Base-by-base conservation (phyloP, 2,329 filamentous ascomycete species). In the Alternaria triticimaculans region DNA sequence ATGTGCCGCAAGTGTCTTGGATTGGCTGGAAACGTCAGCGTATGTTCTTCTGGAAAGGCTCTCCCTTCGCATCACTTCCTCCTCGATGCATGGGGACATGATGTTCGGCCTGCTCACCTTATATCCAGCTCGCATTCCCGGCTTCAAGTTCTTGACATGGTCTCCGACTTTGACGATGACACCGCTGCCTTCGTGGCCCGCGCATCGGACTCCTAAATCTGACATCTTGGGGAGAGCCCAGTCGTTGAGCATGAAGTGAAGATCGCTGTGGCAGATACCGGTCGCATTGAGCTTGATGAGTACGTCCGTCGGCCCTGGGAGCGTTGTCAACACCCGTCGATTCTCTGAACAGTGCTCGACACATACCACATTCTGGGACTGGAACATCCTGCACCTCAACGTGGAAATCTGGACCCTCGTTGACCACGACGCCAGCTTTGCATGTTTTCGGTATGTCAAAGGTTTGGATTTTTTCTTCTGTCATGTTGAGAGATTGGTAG, bases 211-310 rank as follows among this genome's bases (percentile, higher is more conserved):
- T 6, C 82, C 81, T 41, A 84, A 78, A 0, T 68, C 65, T 7
- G 74, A 77, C 78, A 81, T 81, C 44, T 76, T 76, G 1, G 77
- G 78, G 7, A 76, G 58, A 0, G 80, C 83, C 77, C 85, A 83
- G 70, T 89, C 87, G 58, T 84, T 83, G 51, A 84, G 65, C 85
- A 88, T 87, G 75, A 85, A 85, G 70, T 89, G 87, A 18, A 89
- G 76, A 68, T 89, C 87, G 33, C 82, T 84, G 63, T 85, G 83
- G 78, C 87, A 89, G 53, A 89, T 80, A 0, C 87, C 87, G 1
- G 87, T 89, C 25, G 82, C 82, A 61, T 88, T 89, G 56, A 89
- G 80, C 57, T 83, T 84, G 70, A 89, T 81, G 10, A 89, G 80
- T 21, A 89, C 77, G 62, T 89, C 86, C 54, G 87, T 81, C 8